Base-by-base conservation (phyloP, 106 monocot species). In the Triglochin maritima region DNA sequence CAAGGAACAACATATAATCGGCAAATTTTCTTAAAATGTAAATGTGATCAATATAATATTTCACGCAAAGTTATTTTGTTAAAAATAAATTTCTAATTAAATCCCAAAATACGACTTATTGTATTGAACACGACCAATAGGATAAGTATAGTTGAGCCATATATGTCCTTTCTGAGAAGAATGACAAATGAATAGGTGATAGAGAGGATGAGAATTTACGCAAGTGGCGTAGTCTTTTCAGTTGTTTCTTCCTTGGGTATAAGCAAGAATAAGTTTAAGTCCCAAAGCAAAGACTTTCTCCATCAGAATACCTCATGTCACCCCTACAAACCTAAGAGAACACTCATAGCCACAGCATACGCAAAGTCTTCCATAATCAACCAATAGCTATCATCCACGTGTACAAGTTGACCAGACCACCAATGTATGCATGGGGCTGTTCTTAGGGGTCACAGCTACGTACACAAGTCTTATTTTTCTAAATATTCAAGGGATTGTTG, bases 371-470 rank as follows among this genome's bases (percentile, higher is more conserved):
- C 57, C 57, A 14, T 17, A 17, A 57, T 12, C 11, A 1, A 29
- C 57, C 15, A 57, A 57, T 57, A 6, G 17, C 7, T 6, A 15
- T 13, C 17, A 5, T 57, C 13, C 57, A 57, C 9, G 57, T 57
- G 57, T 57, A n/a, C 17, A 57, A 29, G 29, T 57, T 57, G 57
- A 57, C 13, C 13, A 15, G 57, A 57, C 57, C 6, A 57, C 4
- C 57, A 10, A 57, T 16, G 57, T 12, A 57, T 16, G 57, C 57
- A 57, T 57, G 57, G 57, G 57, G 14, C 52, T 57, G n/a, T n/a
- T 57, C 2, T 4, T 57, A 57, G 16, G 16, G n/a, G 7, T 6
- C 5, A 4, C n/a, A 15, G 57, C 17, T 57, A 15, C n/a, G n/a
- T n/a, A n/a, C 57, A 16, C 57, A 57, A 16, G 57, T 29, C 29